phyloP scores from a whole-genome alignment of 2,329 filamentous ascomycete genomes.

The Ascochyta clinopodiicola region DNA sequence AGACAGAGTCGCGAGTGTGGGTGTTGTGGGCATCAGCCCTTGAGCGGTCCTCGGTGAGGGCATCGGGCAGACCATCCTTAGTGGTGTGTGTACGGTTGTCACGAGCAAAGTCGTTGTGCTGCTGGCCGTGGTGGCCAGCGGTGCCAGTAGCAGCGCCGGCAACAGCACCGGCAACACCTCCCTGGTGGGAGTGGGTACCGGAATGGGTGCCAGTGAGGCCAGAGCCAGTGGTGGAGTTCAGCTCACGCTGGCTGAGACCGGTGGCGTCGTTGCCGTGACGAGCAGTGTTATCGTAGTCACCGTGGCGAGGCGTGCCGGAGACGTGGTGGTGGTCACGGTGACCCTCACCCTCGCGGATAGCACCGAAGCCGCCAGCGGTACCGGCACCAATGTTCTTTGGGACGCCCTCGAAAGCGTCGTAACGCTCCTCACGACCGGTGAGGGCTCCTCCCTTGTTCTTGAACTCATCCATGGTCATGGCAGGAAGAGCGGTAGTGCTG shows the following conservation, averaged over 20 bases:
- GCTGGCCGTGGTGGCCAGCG: conserved; percentile 10
- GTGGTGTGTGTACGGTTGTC: conserved; percentile 8
- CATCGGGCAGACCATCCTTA: conserved; percentile 20
- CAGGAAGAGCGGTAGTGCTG: conserved; percentile 66
- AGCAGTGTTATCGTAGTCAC: conserved; percentile 22
- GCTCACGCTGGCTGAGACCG: conserved; percentile 9
- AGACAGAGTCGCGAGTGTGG: conserved; percentile 9
- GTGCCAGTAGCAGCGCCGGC: conserved; percentile 17
- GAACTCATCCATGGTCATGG: conserved; percentile 71
- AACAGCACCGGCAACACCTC: not conserved
- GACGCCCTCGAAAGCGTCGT: conserved; percentile 68
- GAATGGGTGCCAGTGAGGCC: not conserved
- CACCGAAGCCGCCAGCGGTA: conserved; percentile 23
- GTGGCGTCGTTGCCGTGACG: conserved; percentile 8
- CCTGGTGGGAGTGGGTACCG: not conserved
- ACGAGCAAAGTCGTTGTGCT: conserved; percentile 15
- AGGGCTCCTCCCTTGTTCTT: conserved; percentile 62
- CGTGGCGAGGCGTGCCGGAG: conserved; percentile 21
- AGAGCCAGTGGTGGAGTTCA: not conserved
- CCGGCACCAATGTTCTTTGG: conserved; percentile 57
- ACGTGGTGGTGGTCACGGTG: conserved; percentile 22
- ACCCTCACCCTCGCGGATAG: conserved; percentile 24
- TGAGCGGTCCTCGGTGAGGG: conserved; percentile 23
- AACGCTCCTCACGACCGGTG: conserved; percentile 61
- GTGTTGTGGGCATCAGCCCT: conserved; percentile 20